A percentile compares a stretch with the other conserved stretches of the same genome.
Conservation (phyloP, 352 stramenopile species). For the Elongisporangium undulatum region DNA sequence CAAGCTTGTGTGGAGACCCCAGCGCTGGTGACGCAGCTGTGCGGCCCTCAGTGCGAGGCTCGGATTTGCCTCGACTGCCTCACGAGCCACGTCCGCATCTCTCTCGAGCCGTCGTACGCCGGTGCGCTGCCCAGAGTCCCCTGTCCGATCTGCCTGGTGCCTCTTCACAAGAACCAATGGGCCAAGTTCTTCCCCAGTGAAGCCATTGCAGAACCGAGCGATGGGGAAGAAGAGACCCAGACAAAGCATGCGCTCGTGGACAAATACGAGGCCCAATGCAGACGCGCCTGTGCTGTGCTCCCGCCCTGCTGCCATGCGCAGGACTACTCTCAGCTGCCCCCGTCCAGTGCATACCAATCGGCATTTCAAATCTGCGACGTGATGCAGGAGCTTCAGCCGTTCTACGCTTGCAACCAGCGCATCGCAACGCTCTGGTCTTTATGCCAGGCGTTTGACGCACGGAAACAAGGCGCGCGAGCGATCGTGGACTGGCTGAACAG, state of each 20-base stretch:
- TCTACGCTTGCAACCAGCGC: background rate
- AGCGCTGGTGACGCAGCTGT: constrained; percentile 16
- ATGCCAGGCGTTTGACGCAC: background rate
- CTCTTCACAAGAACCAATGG: constrained; percentile 24
- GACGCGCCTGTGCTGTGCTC: constrained; percentile 15
- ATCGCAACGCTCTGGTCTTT: background rate
- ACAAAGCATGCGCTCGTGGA: background rate
- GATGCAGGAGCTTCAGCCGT: background rate
- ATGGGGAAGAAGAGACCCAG: background rate
- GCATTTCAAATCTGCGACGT: background rate
- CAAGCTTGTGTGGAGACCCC: background rate
- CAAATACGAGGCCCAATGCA: constrained; percentile 15
- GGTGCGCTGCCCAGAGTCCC: constrained; percentile 33
- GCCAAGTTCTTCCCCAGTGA: background rate
- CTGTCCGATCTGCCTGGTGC: constrained; percentile 33
- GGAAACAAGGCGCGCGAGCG: background rate
- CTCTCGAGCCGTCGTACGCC: constrained; percentile 24
- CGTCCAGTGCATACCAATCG: background rate
- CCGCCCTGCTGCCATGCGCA: constrained; percentile 24
- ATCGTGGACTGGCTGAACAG: background rate
- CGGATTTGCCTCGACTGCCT: constrained; percentile 30
- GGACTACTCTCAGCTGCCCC: constrained; percentile 29
- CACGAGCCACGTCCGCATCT: constrained; percentile 14
- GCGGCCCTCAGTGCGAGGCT: constrained; percentile 19
- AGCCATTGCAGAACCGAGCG: constrained; percentile 4